phyloP scores from a whole-genome alignment of 1,139 yeast species.

The Debaryomycetaceae sp. region DNA sequence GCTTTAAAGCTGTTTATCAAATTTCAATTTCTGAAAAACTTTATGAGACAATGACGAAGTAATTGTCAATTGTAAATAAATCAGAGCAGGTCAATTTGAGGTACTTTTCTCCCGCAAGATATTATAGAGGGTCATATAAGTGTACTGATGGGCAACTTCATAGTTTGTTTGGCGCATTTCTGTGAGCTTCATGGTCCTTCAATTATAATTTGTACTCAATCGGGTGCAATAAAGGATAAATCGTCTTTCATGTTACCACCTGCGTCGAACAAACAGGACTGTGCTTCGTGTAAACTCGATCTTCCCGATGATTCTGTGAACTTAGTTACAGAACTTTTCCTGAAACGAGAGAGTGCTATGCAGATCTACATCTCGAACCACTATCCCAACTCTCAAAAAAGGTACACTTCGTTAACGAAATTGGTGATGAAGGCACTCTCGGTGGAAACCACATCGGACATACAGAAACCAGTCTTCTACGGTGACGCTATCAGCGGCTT shows the following conservation, averaged over 20 bases:
- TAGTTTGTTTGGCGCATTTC: conserved; percentile 70
- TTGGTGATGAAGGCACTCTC: conserved; percentile 64
- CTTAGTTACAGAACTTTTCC: conserved; percentile 17
- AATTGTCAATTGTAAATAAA: too few relatives aligned
- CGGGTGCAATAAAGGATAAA: conserved; percentile 8
- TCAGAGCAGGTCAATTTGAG: too few relatives aligned
- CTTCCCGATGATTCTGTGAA: conserved; percentile 41
- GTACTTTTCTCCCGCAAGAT: too few relatives aligned
- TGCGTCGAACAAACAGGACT: conserved; percentile 42
- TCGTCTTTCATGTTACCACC: conserved; percentile 17
- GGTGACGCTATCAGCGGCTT: conserved; percentile 70
- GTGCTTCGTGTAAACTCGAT: conserved; percentile 55
- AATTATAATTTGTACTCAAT: conserved; percentile 69
- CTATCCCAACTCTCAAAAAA: conserved; percentile 55
- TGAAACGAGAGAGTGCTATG: conserved; percentile 13
- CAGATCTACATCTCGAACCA: conserved; percentile 48
- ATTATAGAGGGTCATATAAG: too few relatives aligned
- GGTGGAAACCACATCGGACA: conserved; percentile 68
- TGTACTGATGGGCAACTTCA: conserved; percentile 21
- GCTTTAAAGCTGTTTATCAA: neutral
- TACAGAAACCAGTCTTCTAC: conserved; percentile 63
- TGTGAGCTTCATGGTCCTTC: conserved; percentile 88
- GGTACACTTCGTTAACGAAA: conserved; percentile 56
- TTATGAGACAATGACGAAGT: too few relatives aligned
- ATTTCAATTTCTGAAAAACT: neutral